Conservation (phyloP, 768 basidiomycete genomes). For the Pisolithus sp. region DNA sequence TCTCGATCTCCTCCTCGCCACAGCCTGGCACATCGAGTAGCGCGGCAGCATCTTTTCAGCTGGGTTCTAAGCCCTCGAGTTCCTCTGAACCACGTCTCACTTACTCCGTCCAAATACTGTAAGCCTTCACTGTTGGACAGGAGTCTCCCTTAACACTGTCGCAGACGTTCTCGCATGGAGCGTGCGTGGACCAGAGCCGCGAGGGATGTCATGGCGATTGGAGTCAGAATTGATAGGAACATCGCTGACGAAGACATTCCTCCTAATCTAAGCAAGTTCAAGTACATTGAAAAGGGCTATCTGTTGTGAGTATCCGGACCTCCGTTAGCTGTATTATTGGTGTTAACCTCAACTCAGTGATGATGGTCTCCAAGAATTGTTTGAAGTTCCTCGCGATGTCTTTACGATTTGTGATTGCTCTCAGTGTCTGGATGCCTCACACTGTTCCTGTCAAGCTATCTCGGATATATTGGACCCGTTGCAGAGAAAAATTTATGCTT, state of each 20-base stretch:
- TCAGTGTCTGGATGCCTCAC: constrained; percentile 25
- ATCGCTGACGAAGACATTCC: constrained; percentile 38
- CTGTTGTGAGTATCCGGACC: constrained; percentile 33
- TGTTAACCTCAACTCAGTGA: constrained; percentile 10
- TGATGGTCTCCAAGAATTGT: constrained; percentile 10
- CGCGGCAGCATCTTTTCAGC: constrained; percentile 4
- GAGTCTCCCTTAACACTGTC: background rate
- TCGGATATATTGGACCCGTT: constrained; percentile 33
- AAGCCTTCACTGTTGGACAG: background rate
- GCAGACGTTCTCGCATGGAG: constrained; percentile 22
- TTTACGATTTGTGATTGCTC: constrained; percentile 43
- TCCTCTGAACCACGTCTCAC: constrained; percentile 12
- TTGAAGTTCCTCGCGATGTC: constrained; percentile 24
- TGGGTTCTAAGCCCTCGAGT: constrained; percentile 3
- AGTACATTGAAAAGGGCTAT: constrained; percentile 50
- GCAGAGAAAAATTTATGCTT: constrained; percentile 34
- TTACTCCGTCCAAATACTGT: constrained; percentile 17
- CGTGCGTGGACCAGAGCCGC: constrained; percentile 27
- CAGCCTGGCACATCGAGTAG: background rate
- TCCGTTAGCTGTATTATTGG: constrained; percentile 4
- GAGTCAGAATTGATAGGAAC: constrained; percentile 27
- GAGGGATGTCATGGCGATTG: constrained; percentile 22
- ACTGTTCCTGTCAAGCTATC: constrained; percentile 44
- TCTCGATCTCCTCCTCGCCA: constrained; percentile 7
- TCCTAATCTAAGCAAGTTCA: constrained; percentile 35